These are phyloP conservation scores for Cicer yamashitae DNA, from an alignment of 306 rosid genomes.

Conservation along the genomic window DNA sequence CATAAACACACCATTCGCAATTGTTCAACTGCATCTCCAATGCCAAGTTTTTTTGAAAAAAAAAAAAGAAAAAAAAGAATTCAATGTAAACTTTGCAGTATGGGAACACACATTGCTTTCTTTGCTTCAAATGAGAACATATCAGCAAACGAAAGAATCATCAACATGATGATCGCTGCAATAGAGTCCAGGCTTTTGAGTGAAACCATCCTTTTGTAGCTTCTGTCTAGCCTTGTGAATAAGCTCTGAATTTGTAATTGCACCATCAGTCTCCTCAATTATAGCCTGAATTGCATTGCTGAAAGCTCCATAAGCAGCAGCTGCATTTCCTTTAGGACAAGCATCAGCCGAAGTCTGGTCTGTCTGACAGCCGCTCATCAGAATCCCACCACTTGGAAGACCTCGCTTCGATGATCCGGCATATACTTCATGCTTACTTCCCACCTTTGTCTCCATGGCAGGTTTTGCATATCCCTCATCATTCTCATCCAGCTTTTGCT, in stretches of 20 bases:
- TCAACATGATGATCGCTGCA: constrained; percentile 73
- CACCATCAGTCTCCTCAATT: constrained; percentile 62
- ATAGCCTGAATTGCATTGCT: constrained; percentile 87
- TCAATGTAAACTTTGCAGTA: not conserved
- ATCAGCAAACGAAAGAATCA: constrained; percentile 62
- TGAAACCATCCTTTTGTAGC: constrained; percentile 69
- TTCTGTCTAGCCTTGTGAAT: constrained; percentile 64
- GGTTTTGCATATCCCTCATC: constrained; percentile 80
- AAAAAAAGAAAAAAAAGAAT: not conserved
- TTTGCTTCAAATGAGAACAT: constrained; percentile 32
- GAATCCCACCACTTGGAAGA: constrained; percentile 70
- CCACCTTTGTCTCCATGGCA: constrained; percentile 68
- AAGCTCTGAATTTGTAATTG: constrained; percentile 70
- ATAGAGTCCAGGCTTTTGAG: constrained; percentile 91
- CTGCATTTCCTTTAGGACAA: constrained; percentile 67
- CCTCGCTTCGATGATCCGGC: constrained; percentile 69
- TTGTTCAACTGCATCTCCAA: constrained; percentile 2
- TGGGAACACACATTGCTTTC: constrained; percentile 9
- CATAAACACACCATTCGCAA: not conserved
- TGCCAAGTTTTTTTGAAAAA: not conserved
- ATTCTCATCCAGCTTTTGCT: constrained; percentile 71
- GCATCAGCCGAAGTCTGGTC: constrained; percentile 95
- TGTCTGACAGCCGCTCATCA: constrained; percentile 88
- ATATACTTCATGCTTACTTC: constrained; percentile 73
- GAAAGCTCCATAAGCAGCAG: constrained; percentile 78